These are phyloP conservation scores for Cladophialophora immunda DNA, from an alignment of 2,329 filamentous ascomycete species.

Conservation along the genomic window DNA sequence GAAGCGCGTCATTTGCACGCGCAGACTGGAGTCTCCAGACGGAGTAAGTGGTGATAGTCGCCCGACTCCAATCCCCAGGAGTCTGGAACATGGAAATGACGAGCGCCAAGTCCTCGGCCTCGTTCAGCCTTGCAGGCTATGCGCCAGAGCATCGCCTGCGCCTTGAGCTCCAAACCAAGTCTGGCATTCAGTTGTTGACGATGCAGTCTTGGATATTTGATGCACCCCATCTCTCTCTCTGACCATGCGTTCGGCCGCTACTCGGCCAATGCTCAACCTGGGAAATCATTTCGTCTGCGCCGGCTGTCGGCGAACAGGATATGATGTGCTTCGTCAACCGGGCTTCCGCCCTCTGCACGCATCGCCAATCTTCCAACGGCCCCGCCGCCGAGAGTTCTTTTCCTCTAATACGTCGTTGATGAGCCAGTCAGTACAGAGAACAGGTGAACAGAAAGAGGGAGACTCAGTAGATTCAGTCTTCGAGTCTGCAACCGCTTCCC, in stretches of 20 bases:
- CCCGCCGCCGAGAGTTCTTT: constrained; percentile 70
- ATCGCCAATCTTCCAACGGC: constrained; percentile 46
- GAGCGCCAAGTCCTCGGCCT: constrained; percentile 31
- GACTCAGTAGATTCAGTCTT: background rate
- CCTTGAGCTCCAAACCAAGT: background rate
- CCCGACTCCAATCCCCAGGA: constrained; percentile 9
- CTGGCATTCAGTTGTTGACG: background rate
- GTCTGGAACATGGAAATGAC: constrained; percentile 25
- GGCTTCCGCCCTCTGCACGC: constrained; percentile 48
- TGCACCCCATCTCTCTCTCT: background rate
- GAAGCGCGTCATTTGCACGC: constrained; percentile 30
- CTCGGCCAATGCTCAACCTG: constrained; percentile 24
- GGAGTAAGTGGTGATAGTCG: constrained; percentile 5
- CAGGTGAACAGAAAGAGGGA: constrained; percentile 21
- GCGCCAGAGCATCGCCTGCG: constrained; percentile 4
- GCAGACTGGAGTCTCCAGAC: constrained; percentile 3
- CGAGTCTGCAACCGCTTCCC: constrained; percentile 4
- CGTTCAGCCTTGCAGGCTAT: constrained; percentile 14
- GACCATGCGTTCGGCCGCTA: constrained; percentile 22
- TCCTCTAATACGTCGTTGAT: constrained; percentile 66
- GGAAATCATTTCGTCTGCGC: constrained; percentile 40
- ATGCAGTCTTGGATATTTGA: background rate
- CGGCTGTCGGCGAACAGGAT: constrained; percentile 45
- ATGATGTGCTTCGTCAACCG: constrained; percentile 43
- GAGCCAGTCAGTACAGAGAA: constrained; percentile 21